Percentiles rank a stretch among this genome's conserved stretches.
These are phyloP conservation scores for Fusarium austroafricanum DNA, from an alignment of 2,329 filamentous ascomycete genomes.

Conservation along the genomic window DNA sequence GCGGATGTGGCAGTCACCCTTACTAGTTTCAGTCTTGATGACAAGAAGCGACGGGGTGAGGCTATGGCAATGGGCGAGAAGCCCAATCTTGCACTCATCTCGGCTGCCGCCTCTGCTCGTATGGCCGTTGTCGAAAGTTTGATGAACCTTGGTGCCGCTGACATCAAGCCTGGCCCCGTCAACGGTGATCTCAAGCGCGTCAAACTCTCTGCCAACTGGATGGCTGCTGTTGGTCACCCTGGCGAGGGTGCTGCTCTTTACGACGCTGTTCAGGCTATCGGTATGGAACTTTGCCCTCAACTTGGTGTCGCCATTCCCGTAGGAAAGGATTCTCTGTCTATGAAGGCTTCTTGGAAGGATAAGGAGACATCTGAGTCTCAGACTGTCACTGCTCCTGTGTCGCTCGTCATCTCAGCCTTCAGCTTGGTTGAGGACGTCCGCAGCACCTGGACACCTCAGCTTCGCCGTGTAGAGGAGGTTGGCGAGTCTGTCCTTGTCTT, in stretches of 20 bases:
- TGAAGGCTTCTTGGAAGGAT: constrained; percentile 97
- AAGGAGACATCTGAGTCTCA: constrained; percentile 72
- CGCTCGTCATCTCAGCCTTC: constrained; percentile 91
- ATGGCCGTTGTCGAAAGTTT: constrained; percentile 97
- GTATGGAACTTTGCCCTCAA: constrained; percentile 89
- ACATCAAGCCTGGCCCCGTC: constrained; percentile 59
- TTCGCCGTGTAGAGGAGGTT: constrained; percentile 85
- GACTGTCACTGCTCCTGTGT: constrained; percentile 92
- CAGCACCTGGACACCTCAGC: constrained; percentile 93
- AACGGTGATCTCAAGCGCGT: constrained; percentile 78
- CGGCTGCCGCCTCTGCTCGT: constrained; percentile 86
- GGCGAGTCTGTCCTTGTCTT: constrained; percentile 90
- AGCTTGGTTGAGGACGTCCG: constrained; percentile 83
- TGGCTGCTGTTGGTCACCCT: constrained; percentile 94
- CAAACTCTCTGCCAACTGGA: constrained; percentile 97
- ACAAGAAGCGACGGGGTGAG: constrained; percentile 82
- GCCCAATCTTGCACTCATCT: constrained; percentile 88
- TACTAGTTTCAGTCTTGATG: constrained; percentile 75
- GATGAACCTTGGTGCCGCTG: constrained; percentile 88
- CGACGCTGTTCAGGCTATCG: constrained; percentile 92
- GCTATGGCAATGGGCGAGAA: constrained; percentile 99
- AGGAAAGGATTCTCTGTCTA: constrained; percentile 97
- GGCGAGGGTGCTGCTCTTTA: constrained; percentile 94
- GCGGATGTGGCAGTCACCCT: constrained; percentile 94
- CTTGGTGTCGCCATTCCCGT: constrained; percentile 95